Percentiles rank a stretch among this genome's conserved stretches.
Conservation (phyloP, 768 basidiomycete genomes). For the Dentipellis fragilis region DNA sequence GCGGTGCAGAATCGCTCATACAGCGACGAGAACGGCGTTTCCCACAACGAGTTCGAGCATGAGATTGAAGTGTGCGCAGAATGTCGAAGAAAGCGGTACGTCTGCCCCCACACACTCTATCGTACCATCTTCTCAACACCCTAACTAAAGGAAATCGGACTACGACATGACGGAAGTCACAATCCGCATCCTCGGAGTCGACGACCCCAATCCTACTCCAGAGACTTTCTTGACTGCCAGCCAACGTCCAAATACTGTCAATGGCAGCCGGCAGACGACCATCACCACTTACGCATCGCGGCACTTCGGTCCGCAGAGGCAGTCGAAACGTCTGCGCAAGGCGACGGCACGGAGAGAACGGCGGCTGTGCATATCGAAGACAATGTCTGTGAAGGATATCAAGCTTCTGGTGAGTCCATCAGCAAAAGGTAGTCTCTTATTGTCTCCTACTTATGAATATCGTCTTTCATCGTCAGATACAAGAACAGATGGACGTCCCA, state of each 20-base stretch:
- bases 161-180: conserved; percentile 56
- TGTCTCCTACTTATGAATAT: neutral
- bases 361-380: conserved; percentile 48
- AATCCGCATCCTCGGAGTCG: conserved; percentile 34
- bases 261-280: conserved; percentile 12
- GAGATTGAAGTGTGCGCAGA: conserved; percentile 14
- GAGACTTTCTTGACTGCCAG: conserved; percentile 15
- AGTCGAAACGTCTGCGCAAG: conserved; percentile 63
- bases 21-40: conserved; percentile 4
- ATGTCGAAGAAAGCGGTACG: conserved; percentile 13
- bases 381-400: conserved; percentile 67
- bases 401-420: conserved; percentile 50
- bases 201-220: conserved; percentile 21
- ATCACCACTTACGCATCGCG: conserved; percentile 27
- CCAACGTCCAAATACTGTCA: conserved; percentile 15
- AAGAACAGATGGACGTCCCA: conserved; percentile 53
- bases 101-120: no score
- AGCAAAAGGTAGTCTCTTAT: no score
- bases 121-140: no score
- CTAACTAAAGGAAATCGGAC: conserved; percentile 34
- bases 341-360: conserved; percentile 41
- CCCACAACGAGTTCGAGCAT: conserved; percentile 18
- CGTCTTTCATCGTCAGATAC: conserved; percentile 33
- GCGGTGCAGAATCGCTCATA: conserved; percentile 4
- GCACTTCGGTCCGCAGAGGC: conserved; percentile 34